Evolutionary conservation across 306 rosid species (phyloP).

Genomic region (Parietaria judaica): DNA sequence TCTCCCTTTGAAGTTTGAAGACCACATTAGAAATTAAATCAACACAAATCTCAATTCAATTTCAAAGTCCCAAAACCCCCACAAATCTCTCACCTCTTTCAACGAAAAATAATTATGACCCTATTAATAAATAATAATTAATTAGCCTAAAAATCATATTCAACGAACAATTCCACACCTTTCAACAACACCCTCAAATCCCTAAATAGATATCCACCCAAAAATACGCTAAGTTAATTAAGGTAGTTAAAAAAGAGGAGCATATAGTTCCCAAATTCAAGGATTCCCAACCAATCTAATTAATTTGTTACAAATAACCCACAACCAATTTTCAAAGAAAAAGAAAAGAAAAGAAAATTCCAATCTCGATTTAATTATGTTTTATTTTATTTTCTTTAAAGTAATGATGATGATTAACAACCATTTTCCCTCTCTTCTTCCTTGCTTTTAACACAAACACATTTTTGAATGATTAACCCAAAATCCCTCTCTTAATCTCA

Average conservation of each 20-base stretch:
- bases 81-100: slow-evolving; percentile 21
- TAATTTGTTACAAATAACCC: neutral
- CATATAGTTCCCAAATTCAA: slow-evolving; percentile 30
- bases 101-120: slow-evolving; percentile 1
- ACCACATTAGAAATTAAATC: neutral
- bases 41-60: slow-evolving; percentile 7
- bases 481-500: too few relatives aligned
- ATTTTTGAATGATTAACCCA: neutral
- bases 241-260: slow-evolving; percentile 2
- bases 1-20: too few relatives aligned
- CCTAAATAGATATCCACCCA: slow-evolving; percentile 29
- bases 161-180: slow-evolving; percentile 18
- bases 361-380: too few relatives aligned
- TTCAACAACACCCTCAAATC: slow-evolving; percentile 24
- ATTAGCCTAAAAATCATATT: slow-evolving; percentile 22
- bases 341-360: neutral
- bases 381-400: neutral
- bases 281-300: slow-evolving; percentile 33
- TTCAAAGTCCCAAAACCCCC: slow-evolving; percentile 8
- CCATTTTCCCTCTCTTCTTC: too few relatives aligned
- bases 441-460: slow-evolving; percentile 17
- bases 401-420: neutral
- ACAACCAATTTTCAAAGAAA: neutral
- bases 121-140: slow-evolving; percentile 22
- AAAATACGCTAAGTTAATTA: slow-evolving; percentile 22